These are phyloP conservation scores for Fusarium hainanense DNA, from an alignment of 2,329 filamentous ascomycete species.

Conservation along the genomic window DNA sequence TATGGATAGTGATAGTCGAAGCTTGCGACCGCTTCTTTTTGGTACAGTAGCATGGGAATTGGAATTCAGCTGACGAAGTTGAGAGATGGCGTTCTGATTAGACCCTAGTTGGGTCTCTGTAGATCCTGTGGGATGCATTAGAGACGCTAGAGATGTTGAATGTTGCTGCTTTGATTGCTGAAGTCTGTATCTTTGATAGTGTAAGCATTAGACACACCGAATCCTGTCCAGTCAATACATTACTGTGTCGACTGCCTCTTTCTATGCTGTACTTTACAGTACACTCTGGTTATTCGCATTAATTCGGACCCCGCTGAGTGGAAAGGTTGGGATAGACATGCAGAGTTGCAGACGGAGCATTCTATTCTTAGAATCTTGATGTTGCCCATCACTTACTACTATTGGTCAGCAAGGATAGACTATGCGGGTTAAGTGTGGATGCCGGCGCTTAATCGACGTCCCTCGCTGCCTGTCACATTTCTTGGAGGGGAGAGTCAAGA, in stretches of 20 bases:
- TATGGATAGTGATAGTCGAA: background rate
- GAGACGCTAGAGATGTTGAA: background rate
- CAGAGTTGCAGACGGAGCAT: conserved; percentile 18
- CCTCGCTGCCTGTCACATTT: conserved; percentile 38
- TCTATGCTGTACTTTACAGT: background rate
- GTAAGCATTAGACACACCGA: background rate
- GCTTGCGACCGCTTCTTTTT: conserved; percentile 24
- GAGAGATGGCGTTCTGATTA: conserved; percentile 17
- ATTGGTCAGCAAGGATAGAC: conserved; percentile 35
- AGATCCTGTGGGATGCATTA: conserved; percentile 16
- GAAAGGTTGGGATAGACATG: conserved; percentile 34
- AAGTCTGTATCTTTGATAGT: background rate
- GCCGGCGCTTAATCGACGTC: conserved; percentile 45
- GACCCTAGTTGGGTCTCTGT: background rate
- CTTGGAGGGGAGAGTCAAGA: conserved; percentile 7
- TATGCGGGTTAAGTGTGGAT: conserved; percentile 42
- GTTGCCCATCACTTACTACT: background rate
- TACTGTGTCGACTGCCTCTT: background rate
- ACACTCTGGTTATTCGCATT: background rate
- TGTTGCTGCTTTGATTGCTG: background rate
- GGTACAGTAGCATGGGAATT: background rate
- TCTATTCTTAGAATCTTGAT: conserved; percentile 44
- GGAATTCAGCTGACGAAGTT: conserved; percentile 20
- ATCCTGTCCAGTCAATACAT: background rate
- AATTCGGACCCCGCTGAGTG: conserved; percentile 32